Evolutionary conservation across 306 rosid species (phyloP).

Genomic region (Trifolium pratense): DNA sequence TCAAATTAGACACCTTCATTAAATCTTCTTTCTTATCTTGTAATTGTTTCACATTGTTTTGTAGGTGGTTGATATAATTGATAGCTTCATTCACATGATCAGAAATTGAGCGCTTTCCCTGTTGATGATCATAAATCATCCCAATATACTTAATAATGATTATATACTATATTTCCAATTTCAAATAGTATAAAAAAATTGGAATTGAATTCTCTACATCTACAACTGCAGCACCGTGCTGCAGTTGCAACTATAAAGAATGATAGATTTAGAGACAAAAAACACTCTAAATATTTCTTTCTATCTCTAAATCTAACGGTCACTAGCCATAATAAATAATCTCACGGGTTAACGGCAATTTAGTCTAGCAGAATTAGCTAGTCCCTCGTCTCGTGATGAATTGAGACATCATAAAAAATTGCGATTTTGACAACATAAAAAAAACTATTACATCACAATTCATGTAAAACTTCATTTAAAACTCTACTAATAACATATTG

Average conservation of each 20-base stretch:
- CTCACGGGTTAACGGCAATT: neutral
- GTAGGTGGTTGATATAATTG: conserved; percentile 58
- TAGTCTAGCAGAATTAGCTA: neutral
- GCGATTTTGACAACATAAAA: too few relatives aligned
- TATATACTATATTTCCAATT: neutral
- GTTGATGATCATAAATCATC: conserved; percentile 7
- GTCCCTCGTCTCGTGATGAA: neutral
- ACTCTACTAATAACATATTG: too few relatives aligned
- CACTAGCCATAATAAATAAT: neutral
- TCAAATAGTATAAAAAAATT: neutral
- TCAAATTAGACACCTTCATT: conserved; percentile 23
- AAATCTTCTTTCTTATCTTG: conserved; percentile 52
- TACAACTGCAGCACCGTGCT: too few relatives aligned
- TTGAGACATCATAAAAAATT: too few relatives aligned
- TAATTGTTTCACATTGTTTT: conserved; percentile 52
- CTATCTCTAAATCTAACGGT: too few relatives aligned
- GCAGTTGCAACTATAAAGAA: too few relatives aligned
- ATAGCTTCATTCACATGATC: conserved; percentile 71
- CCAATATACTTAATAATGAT: neutral
- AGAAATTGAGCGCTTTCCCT: conserved; percentile 74
- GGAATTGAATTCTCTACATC: too few relatives aligned
- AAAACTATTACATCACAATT: too few relatives aligned
- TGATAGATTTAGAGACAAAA: too few relatives aligned
- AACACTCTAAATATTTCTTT: too few relatives aligned
- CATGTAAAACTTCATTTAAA: too few relatives aligned